A percentile compares a stretch with the other conserved stretches of the same genome.
Conservation (phyloP, 805 yeast genomes). For the Cyberlindnera mrakii region DNA sequence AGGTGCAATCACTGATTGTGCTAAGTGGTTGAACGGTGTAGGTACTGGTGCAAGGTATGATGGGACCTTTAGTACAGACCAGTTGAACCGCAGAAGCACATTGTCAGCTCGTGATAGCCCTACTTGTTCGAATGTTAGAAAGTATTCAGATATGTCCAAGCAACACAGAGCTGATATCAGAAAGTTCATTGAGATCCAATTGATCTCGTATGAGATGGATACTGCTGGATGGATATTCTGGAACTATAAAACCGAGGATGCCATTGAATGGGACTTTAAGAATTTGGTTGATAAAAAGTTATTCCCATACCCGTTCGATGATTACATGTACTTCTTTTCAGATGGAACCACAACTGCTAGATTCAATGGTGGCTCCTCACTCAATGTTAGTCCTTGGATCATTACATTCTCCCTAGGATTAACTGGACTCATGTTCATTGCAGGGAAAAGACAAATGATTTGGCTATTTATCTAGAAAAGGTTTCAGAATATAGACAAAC, state of each 20-base stretch:
- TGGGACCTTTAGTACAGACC: constrained; percentile 31
- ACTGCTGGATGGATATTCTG: constrained; percentile 63
- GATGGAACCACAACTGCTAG: constrained; percentile 18
- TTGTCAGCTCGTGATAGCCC: not conserved
- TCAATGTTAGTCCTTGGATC: too few relatives aligned
- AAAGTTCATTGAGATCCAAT: constrained; percentile 53
- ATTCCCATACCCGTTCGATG: constrained; percentile 56
- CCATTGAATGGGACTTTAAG: constrained; percentile 63
- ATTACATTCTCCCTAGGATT: not conserved
- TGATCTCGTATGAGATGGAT: constrained; percentile 42
- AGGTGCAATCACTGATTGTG: constrained; percentile 67
- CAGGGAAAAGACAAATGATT: too few relatives aligned
- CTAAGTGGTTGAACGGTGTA: constrained; percentile 64
- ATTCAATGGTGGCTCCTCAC: not conserved
- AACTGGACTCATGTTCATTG: too few relatives aligned
- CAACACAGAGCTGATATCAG: constrained; percentile 40
- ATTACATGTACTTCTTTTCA: constrained; percentile 40
- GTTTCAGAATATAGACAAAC: too few relatives aligned
- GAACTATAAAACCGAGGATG: constrained; percentile 63
- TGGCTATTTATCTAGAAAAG: too few relatives aligned
- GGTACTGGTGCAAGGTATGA: constrained; percentile 62
- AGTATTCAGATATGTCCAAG: constrained; percentile 36
- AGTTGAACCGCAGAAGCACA: constrained; percentile 3
- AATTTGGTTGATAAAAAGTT: constrained; percentile 42
- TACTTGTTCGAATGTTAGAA: constrained; percentile 35